These are phyloP conservation scores for Flaveria ramosissima DNA, from an alignment of 129 eudicot genomes.

Conservation along the genomic window DNA sequence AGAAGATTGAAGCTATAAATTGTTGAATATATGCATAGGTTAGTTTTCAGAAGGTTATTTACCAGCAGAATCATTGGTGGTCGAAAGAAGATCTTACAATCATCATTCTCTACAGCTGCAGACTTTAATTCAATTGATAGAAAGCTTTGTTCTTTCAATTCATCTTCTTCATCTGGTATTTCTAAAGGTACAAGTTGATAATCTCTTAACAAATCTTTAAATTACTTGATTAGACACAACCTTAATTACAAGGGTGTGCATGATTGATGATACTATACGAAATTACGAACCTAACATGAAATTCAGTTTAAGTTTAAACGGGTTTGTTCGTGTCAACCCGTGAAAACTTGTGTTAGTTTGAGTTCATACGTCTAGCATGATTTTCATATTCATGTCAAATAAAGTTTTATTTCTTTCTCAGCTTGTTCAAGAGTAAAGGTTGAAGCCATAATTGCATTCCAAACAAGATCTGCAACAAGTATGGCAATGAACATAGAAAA, in stretches of 20 bases:
- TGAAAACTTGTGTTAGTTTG: too few species aligned
- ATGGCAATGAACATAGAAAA: conserved; percentile 18
- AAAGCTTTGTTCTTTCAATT: neutral
- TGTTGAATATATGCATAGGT: conserved; percentile 4
- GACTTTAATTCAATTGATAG: neutral
- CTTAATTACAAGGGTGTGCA: too few species aligned
- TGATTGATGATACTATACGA: too few species aligned
- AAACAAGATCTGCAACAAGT: conserved; percentile 18
- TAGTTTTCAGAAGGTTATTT: neutral
- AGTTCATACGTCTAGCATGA: neutral
- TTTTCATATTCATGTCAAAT: neutral
- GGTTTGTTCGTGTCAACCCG: too few species aligned
- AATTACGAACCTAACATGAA: too few species aligned
- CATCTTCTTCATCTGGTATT: neutral
- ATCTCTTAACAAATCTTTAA: too few species aligned
- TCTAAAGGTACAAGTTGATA: conserved; percentile 12
- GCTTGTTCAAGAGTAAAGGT: neutral
- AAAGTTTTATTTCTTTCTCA: neutral
- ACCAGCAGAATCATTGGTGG: neutral
- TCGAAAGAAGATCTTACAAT: conserved; percentile 9
- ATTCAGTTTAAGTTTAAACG: too few species aligned
- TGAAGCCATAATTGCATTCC: conserved; percentile 1
- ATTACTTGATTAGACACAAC: too few species aligned
- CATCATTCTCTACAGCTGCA: neutral
- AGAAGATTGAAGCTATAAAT: neutral